Base-by-base conservation (phyloP, 345 rosid species). In the Lepidium sativum region DNA sequence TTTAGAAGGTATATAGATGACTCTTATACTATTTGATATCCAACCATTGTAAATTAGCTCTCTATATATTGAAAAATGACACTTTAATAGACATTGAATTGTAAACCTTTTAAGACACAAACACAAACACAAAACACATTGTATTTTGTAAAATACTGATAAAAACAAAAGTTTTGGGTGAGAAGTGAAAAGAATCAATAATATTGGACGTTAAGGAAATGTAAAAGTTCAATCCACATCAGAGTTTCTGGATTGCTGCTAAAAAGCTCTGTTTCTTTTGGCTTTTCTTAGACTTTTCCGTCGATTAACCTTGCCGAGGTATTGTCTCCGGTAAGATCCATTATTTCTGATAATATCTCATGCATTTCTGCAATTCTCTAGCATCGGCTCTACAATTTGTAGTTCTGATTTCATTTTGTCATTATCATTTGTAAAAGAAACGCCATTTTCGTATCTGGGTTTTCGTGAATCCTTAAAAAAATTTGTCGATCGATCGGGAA, bases 221-320 rank as follows among this genome's bases (percentile, higher is more conserved):
- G 6, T 23, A 61, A 70, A 69, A 33, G 56, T 45, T 12, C 29
- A 52, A 42, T 16, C 57, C 64, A 48, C 50, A 25, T 18, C 7
- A 61, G 41, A 41, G 37, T 62, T 27, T 27, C 29, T 9, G 52
- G 58, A 65, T 71, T 38, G 53, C 39, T 43, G 58, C 32, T 12
- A 13, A 18, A 27, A 13, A 34, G 43, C 53, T 41, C 52, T 20
- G 54, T 15, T 15, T 9, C 38, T 43, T 18, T 33, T 21, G n/a
- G 35, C 57, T 54, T 54, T 23, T 54, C 23, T 64, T 57, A 56
- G 65, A 25, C 61, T 54, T 72, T 61, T 72, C 60, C 66, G 60
- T 56, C 63, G 65, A 48, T 29, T 58, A 48, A 45, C 18, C 18
- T 56, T 9, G 50, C 34, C 53, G 16, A 59, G 66, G n/a, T 31